Percentiles rank a stretch among this genome's conserved stretches.
phyloP scores from a whole-genome alignment of 345 rosid species.

The Fremontodendron californicum region DNA sequence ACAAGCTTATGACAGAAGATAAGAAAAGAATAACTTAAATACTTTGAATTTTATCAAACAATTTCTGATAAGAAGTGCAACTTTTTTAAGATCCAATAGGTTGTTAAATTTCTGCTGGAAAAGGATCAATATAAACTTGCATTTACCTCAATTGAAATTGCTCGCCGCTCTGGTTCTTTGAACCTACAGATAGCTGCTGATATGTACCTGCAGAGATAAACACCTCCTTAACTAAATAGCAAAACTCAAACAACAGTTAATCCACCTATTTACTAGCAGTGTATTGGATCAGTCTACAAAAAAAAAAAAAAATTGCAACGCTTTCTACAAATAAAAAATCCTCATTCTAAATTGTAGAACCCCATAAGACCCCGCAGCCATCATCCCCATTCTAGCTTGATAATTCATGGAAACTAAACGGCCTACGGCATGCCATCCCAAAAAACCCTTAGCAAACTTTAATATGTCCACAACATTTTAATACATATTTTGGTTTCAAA shows the following conservation, averaged over 20 bases:
- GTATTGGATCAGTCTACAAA: neutral
- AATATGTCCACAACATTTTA: slow-evolving; percentile 69
- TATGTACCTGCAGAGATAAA: slow-evolving; percentile 37
- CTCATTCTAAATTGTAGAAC: slow-evolving; percentile 73
- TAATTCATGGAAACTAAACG: slow-evolving; percentile 63
- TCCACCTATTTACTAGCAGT: neutral
- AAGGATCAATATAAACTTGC: neutral
- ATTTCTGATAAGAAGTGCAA: neutral
- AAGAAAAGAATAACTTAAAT: neutral
- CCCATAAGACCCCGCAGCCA: slow-evolving; percentile 84
- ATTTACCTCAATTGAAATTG: slow-evolving; percentile 54
- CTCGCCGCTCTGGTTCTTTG: slow-evolving; percentile 49
- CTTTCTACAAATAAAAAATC: slow-evolving; percentile 33
- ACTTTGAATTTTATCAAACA: neutral
- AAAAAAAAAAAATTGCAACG: neutral
- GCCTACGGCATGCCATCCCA: slow-evolving; percentile 64
- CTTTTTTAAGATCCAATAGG: neutral
- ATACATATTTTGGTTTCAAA: slow-evolving; percentile 52
- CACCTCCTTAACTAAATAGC: neutral
- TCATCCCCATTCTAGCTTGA: slow-evolving; percentile 66
- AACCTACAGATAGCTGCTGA: slow-evolving; percentile 45
- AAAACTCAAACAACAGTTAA: neutral
- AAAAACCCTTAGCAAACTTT: slow-evolving; percentile 48
- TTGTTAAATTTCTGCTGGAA: neutral
- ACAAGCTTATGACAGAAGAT: neutral